Evolutionary conservation across 2,329 filamentous ascomycete species (phyloP), one percentile per base, ranked within the genome.

Genomic region (Pseudocercospora musae): DNA sequence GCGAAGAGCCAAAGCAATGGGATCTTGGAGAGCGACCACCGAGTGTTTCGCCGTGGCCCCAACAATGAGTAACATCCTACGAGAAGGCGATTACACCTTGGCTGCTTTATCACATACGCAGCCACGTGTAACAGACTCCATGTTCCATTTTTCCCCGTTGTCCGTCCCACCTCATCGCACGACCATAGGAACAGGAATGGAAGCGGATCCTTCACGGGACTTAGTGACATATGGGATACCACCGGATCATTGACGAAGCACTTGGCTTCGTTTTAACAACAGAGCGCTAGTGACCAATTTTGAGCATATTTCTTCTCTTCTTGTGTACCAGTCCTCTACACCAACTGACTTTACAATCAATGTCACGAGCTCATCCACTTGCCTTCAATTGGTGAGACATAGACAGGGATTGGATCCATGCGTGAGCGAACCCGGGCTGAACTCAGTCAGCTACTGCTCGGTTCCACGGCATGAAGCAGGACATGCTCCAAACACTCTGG

Each of bases 1-100:
- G 60, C 13, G n/a, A 33, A 27, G 18, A 53, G 29, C 63, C 66
- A 11, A 27, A 25, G 27, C 42, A 48, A 29, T 70, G 68, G 68
- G 68, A 69, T 46, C n/a, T 3, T 20, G 67, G 68, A 5, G 62
- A 62, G 31, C 57, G 64, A 44, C 68, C 68, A 13, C 65, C 65
- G 3, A 63, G 62, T 40, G 42, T 64, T 20, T 64, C 62, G 10
- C 20, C 44, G 10, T 48, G 44, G 44, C 18, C 18, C 9, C 7
- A 46, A 20, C 13, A 48, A 13, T 21, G 4, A 1, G 21, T 40
- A 40, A 15, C 13, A 40, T 18, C 13, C 3, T 37, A 5, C 4
- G 29, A 11, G 9, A 1, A 10, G 29, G 9, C 4, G 4, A 11
- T 11, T 2, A 4, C 29, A 31, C 3, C 29, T 31, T 11, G 13